Conservation (phyloP, 2,329 filamentous ascomycete species). For the Colletotrichum sp. region DNA sequence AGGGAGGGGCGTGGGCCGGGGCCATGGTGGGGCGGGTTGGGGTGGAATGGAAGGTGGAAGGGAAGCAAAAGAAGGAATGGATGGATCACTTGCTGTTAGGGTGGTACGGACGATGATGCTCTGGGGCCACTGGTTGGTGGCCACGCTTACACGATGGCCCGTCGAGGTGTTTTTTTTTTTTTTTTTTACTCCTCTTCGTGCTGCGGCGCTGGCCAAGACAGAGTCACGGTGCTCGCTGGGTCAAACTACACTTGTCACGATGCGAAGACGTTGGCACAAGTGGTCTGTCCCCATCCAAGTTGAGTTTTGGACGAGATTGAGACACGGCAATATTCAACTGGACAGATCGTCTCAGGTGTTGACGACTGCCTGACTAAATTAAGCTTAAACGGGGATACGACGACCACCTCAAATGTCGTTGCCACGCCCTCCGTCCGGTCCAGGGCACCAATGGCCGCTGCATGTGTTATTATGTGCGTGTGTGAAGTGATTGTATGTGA, state of each 20-base stretch:
- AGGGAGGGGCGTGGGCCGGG: slow-evolving; percentile 17
- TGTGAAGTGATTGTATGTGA: neutral
- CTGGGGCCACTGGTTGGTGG: neutral
- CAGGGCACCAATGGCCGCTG: neutral
- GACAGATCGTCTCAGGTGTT: slow-evolving; percentile 6
- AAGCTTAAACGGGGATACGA: slow-evolving; percentile 17
- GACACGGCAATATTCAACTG: neutral
- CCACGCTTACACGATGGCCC: neutral
- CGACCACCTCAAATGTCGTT: neutral
- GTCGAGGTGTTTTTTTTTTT: neutral
- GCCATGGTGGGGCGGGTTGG: slow-evolving; percentile 1
- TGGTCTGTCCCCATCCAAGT: neutral
- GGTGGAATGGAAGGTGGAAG: neutral
- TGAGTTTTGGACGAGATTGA: neutral
- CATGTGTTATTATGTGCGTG: neutral
- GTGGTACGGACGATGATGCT: neutral
- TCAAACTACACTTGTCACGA: neutral
- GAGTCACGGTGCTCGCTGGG: neutral
- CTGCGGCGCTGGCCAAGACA: neutral
- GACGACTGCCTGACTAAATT: neutral
- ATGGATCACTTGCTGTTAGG: neutral
- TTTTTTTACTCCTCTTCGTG: no score
- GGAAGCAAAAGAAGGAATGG: neutral
- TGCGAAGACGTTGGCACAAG: neutral
- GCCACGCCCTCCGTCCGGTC: neutral